These are phyloP conservation scores for Vitis riparia DNA, from an alignment of 164 flowering plant species.

Conservation along the genomic window DNA sequence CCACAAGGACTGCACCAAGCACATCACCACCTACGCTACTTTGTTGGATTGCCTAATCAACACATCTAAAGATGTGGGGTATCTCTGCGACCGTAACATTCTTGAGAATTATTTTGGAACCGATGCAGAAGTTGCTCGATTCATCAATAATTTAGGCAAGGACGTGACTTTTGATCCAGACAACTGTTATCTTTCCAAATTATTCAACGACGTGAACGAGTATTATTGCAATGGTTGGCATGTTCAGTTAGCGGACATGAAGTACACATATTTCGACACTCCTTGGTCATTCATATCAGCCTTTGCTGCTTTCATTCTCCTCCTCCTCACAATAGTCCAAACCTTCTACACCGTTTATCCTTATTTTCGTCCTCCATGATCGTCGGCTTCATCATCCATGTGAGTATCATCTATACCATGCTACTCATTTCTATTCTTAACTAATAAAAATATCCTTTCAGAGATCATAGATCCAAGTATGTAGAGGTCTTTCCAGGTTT, in stretches of 20 bases:
- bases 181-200: conserved; percentile 31
- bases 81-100: conserved; percentile 35
- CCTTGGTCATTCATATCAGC: conserved; percentile 64
- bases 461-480: too few species aligned
- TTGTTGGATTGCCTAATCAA: conserved; percentile 46
- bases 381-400: too few species aligned
- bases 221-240: conserved; percentile 42
- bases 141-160: conserved; percentile 50
- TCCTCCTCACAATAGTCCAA: conserved; percentile 43
- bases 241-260: conserved; percentile 48
- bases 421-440: too few species aligned
- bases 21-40: conserved; percentile 46
- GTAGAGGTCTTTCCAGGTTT: too few species aligned
- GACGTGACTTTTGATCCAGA: conserved; percentile 49
- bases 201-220: conserved; percentile 46
- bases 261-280: conserved; percentile 43
- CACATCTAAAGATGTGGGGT: conserved; percentile 43
- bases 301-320: conserved; percentile 41
- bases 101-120: conserved; percentile 50
- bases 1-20: conserved; percentile 28
- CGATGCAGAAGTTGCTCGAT: conserved; percentile 37
- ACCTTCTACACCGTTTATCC: conserved; percentile 32
- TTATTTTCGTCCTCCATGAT: conserved; percentile 8
- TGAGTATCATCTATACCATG: too few species aligned
- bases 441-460: too few species aligned